Conservation (phyloP, 2,329 filamentous ascomycete species). For the Rhexocercosporidium sp. region DNA sequence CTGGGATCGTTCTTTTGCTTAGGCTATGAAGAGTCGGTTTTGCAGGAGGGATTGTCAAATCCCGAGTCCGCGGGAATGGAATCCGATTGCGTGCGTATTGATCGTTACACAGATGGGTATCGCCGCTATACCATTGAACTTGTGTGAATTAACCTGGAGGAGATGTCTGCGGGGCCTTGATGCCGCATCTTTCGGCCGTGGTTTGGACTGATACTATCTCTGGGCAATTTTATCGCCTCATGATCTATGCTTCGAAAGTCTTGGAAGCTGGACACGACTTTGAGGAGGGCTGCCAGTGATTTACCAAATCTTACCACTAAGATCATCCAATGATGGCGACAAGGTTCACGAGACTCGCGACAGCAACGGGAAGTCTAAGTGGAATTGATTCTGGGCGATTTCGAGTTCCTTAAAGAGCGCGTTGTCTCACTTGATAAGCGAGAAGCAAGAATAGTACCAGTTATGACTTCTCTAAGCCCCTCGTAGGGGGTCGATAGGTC, state of each 20-base stretch:
- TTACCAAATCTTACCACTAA: too few species aligned
- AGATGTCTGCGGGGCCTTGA: too few species aligned
- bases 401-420: background rate
- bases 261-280: too few species aligned
- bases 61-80: too few species aligned
- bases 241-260: too few species aligned
- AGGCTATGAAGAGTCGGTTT: background rate
- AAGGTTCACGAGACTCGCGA: background rate
- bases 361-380: background rate
- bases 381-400: background rate
- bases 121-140: background rate
- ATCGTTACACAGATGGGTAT: background rate
- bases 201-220: too few species aligned
- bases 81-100: background rate
- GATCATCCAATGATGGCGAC: background rate
- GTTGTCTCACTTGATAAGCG: background rate
- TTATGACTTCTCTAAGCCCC: too few species aligned
- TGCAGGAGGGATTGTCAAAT: background rate
- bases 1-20: background rate
- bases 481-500: too few species aligned
- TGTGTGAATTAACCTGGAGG: background rate
- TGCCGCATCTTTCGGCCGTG: too few species aligned
- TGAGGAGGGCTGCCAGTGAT: too few species aligned
- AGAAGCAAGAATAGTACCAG: too few species aligned
- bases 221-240: too few species aligned